Evolutionary conservation across 805 yeast genomes (phyloP).

Genomic region (Debaryomyces maramus): DNA sequence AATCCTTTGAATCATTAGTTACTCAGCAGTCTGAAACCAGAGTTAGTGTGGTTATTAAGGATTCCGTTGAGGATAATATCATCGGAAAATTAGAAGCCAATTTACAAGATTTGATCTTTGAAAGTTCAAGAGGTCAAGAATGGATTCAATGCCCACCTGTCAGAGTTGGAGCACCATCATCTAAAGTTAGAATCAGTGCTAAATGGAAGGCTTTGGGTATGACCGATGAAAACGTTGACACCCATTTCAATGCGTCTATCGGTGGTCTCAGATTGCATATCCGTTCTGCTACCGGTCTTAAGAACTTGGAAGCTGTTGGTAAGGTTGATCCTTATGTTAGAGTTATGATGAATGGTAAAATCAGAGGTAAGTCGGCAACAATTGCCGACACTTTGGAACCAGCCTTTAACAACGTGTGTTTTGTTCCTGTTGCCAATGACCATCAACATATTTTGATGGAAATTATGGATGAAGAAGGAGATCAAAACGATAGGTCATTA

Average conservation of each 20-base stretch:
- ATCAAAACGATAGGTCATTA: slow-evolving; percentile 61
- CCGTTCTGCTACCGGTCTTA: slow-evolving; percentile 51
- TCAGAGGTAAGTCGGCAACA: slow-evolving; percentile 54
- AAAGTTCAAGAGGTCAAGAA: slow-evolving; percentile 49
- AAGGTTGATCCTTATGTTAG: slow-evolving; percentile 74
- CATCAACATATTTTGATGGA: slow-evolving; percentile 59
- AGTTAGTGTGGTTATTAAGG: slow-evolving; percentile 58
- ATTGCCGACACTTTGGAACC: slow-evolving; percentile 58
- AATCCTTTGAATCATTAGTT: slow-evolving; percentile 59
- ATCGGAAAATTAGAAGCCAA: slow-evolving; percentile 55
- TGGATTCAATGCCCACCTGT: slow-evolving; percentile 51
- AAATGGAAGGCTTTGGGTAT: slow-evolving; percentile 71
- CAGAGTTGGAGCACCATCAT: slow-evolving; percentile 34
- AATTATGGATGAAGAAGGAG: slow-evolving; percentile 65
- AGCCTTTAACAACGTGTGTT: slow-evolving; percentile 56
- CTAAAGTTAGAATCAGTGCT: slow-evolving; percentile 52
- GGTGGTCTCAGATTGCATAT: slow-evolving; percentile 66
- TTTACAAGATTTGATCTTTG: slow-evolving; percentile 55
- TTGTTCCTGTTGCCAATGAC: slow-evolving; percentile 59
- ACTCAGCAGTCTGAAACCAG: slow-evolving; percentile 59
- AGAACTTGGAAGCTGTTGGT: slow-evolving; percentile 65
- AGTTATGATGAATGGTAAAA: slow-evolving; percentile 56
- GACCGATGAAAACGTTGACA: slow-evolving; percentile 46
- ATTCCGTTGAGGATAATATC: slow-evolving; percentile 52
- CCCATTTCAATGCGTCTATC: slow-evolving; percentile 55